Evolutionary conservation across 192 early-diverging fungal species (phyloP), one percentile per base, ranked within the genome.

Genomic region (Mortierella claussenii): DNA sequence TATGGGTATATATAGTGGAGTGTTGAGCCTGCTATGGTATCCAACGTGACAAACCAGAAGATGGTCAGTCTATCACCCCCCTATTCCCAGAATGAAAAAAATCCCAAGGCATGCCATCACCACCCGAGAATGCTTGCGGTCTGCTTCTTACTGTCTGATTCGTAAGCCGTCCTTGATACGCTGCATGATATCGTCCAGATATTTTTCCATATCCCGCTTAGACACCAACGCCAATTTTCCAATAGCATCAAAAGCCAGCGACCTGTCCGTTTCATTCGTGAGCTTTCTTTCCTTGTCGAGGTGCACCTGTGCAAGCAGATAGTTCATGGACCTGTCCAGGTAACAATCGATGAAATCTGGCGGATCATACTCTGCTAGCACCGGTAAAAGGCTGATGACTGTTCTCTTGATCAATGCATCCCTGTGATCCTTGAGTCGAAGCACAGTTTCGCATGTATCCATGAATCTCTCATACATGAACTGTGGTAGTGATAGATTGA

Each of bases 201-300:
- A 97, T 26, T 85, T 88, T 3, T 86, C 83, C 49, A 96, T 94
- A 48, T 87, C 87, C n/a, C 82, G 83, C 27, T 87, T 88, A 15
- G 94, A 93, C 10, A 87, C 90, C 54, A 93, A 71, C 7, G 95
- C 92, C 26, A 99, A 82, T 23, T 89, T 87, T 0, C 95, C 97
- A 43, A 99, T 91, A 0, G 96, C 90, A 37, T 89, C 55, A 65
- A 96, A 95, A 8, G 92, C 95, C 82, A 74, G 30, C 28, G 73
- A 40, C 40, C 65, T 48, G 7, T 76, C 73, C 56, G 42, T 27
- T 6, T 76, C 73, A 27, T 50, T 66, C 31, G n/a, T 17, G 33
- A 64, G 63, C 43, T 40, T 65, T 36, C 89, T 79, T 26, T 94
- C 91, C 40, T 82, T 68, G 32, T 93, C 90, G 33, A 84, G 85